Evolutionary conservation across 208 protist species (phyloP), one percentile per base, ranked within the genome.

Genomic region (Leishmania braziliensis): DNA sequence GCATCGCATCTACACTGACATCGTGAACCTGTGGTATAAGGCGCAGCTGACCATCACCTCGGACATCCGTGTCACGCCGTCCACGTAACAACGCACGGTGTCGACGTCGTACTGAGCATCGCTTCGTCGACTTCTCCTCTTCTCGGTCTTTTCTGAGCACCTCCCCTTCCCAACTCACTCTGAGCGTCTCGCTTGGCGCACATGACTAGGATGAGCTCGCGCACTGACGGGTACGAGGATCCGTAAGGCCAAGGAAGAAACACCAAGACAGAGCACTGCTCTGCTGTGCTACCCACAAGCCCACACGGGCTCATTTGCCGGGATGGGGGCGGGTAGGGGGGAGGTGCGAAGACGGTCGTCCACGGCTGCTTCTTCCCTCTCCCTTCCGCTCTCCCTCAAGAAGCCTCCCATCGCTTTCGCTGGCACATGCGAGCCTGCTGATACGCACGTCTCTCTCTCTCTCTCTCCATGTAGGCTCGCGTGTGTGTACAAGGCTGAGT

Each of bases 21-120:
- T 95, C 23, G 80, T 96, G 65, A 77, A 74, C 33, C 72, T 93
- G 75, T 97, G 95, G 95, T 84, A 90, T 62, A 81, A 48, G 1
- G 93, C 91, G 0, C 69, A 85, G 46, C 78, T 97, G 12, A 95
- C 87, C 33, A 88, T 97, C 65, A 93, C 91, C 6, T 89, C 92
- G 4, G 88, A 95, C 23, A 88, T 96, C n/a, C 90, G 90, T 20
- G 92, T 95, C 12, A 86, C 93, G 77, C 84, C 88, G 20, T 84
- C 89, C 8, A 76, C 68, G 16, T 89, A 10, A 73, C 80, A 56
- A 80, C 14, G 12, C 36, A 20, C 50, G 33, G 23, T 36, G 3
- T n/a, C 10, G 0, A 8, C 20, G 36, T 18, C 12, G 14, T 20
- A 2, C 14, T 18, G 50, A 54, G 0, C 65, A 16, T 77, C 16